A percentile compares a stretch with the other conserved stretches of the same genome.
phyloP scores from a whole-genome alignment of 2,329 filamentous ascomycete genomes.

The Hortaea sp. region DNA sequence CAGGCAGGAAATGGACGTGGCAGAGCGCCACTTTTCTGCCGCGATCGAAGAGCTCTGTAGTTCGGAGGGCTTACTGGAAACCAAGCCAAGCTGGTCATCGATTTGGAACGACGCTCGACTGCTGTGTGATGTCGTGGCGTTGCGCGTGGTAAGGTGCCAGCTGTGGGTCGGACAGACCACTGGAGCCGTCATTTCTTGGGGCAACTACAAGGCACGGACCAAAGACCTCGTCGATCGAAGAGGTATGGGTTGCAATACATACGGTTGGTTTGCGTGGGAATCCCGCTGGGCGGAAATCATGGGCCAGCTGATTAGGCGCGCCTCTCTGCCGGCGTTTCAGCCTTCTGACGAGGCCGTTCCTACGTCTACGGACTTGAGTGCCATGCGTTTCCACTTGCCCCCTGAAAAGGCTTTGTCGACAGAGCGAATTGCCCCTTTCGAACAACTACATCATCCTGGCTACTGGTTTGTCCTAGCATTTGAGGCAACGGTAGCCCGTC shows the following conservation, averaged over 20 bases:
- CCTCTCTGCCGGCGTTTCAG: conserved; percentile 38
- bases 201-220: conserved; percentile 63
- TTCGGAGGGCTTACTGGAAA: conserved; percentile 67
- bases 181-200: conserved; percentile 70
- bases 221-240: conserved; percentile 69
- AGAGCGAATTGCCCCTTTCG: conserved; percentile 47
- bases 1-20: conserved; percentile 81
- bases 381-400: conserved; percentile 30
- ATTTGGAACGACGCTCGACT: conserved; percentile 91
- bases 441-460: conserved; percentile 50
- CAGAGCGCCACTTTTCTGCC: conserved; percentile 74
- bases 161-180: conserved; percentile 73
- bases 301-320: conserved; percentile 48
- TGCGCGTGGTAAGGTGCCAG: conserved; percentile 73
- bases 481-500: conserved; percentile 41
- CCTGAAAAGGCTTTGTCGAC: conserved; percentile 42
- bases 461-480: conserved; percentile 50
- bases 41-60: conserved; percentile 78
- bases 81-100: conserved; percentile 79
- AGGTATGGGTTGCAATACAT: conserved; percentile 77
- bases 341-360: conserved; percentile 2
- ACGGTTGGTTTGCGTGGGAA: conserved; percentile 93
- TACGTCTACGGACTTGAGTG: conserved; percentile 6
- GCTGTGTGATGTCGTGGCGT: conserved; percentile 68
- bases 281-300: conserved; percentile 58